Evolutionary conservation across 176 grass and related monocot species (phyloP).

Genomic region (Eleusine indica): DNA sequence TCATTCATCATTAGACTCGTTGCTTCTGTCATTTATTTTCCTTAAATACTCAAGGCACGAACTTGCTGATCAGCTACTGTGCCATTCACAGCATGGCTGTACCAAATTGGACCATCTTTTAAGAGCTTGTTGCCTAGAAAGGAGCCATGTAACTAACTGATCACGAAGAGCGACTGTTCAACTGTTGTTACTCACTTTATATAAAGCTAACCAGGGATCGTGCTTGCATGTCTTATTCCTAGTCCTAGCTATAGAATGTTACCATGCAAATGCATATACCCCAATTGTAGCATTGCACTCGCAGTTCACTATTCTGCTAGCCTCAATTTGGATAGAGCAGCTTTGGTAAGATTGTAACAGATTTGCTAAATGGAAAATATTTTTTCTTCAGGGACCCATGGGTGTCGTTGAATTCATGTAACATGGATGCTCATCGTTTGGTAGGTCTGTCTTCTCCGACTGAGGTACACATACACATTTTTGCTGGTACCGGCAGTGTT

Average conservation of each 20-base stretch:
- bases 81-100: slow-evolving; percentile 43
- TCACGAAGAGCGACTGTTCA: slow-evolving; percentile 24
- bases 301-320: slow-evolving; percentile 37
- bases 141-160: slow-evolving; percentile 45
- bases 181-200: slow-evolving; percentile 51
- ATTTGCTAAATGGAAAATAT: slow-evolving; percentile 29
- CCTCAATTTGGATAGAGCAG: slow-evolving; percentile 1
- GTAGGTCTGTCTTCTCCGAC: slow-evolving; percentile 62
- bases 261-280: not conserved
- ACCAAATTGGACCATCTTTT: slow-evolving; percentile 51
- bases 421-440: slow-evolving; percentile 73
- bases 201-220: slow-evolving; percentile 37
- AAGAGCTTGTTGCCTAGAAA: slow-evolving; percentile 57
- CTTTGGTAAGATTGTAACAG: slow-evolving; percentile 29
- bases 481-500: not conserved
- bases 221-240: slow-evolving; percentile 28
- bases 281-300: slow-evolving; percentile 23
- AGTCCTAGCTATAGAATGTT: slow-evolving; percentile 18
- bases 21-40: slow-evolving; percentile 32
- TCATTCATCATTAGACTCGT: slow-evolving; percentile 35
- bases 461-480: slow-evolving; percentile 41
- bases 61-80: slow-evolving; percentile 26
- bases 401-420: slow-evolving; percentile 67
- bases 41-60: not conserved
- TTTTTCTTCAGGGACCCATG: slow-evolving; percentile 71